phyloP scores from a whole-genome alignment of 1,139 yeast genomes.

The Pichia sp. region DNA sequence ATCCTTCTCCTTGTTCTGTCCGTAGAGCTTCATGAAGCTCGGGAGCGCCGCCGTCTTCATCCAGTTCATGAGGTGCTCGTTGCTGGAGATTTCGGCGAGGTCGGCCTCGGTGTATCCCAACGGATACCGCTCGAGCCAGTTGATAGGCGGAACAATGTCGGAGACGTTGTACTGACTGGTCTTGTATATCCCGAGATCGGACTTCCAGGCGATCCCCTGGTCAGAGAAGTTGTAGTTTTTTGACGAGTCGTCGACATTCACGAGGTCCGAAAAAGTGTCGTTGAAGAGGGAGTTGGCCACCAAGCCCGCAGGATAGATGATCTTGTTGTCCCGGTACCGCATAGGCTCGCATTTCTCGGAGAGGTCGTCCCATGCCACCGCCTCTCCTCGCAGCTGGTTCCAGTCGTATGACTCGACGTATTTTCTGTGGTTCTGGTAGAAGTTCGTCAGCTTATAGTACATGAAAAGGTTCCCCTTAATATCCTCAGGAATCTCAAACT shows the following conservation, averaged over 20 bases:
- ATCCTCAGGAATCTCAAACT: slow-evolving; percentile 56
- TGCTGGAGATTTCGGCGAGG: slow-evolving; percentile 54
- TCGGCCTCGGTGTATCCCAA: slow-evolving; percentile 65
- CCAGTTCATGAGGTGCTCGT: slow-evolving; percentile 70
- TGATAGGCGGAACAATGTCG: slow-evolving; percentile 76
- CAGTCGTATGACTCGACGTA: slow-evolving; percentile 69
- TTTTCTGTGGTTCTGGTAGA: slow-evolving; percentile 74
- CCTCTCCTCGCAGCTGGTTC: slow-evolving; percentile 59
- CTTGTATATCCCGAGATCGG: slow-evolving; percentile 56
- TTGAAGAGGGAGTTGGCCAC: slow-evolving; percentile 75
- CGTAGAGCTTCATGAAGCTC: slow-evolving; percentile 60
- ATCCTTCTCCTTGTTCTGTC: slow-evolving; percentile 43
- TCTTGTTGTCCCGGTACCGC: slow-evolving; percentile 46
- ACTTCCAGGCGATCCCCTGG: slow-evolving; percentile 61
- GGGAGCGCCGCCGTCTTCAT: slow-evolving; percentile 82
- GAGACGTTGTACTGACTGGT: slow-evolving; percentile 52
- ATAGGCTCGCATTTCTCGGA: slow-evolving; percentile 59
- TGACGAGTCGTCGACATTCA: slow-evolving; percentile 36
- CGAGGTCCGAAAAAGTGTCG: slow-evolving; percentile 56
- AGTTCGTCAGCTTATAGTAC: slow-evolving; percentile 68
- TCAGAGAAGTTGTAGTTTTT: slow-evolving; percentile 48
- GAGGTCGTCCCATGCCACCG: slow-evolving; percentile 44
- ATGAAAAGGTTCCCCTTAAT: slow-evolving; percentile 58
- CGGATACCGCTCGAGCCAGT: slow-evolving; percentile 64
- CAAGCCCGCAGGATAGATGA: slow-evolving; percentile 71